Evolutionary conservation across 805 yeast genomes (phyloP).

Genomic region (Ogataea angusta): DNA sequence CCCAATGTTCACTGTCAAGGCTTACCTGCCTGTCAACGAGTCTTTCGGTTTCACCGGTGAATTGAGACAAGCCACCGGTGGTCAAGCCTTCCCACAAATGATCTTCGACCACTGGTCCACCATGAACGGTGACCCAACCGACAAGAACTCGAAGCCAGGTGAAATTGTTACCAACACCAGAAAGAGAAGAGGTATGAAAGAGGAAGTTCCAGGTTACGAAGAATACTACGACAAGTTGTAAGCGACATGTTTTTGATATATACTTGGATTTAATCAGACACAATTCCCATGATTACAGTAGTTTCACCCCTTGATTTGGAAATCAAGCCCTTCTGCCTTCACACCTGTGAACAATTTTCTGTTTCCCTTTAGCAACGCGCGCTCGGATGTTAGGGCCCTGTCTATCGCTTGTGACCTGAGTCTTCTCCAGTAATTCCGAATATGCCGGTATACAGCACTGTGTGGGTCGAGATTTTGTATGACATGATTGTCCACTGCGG

Average conservation of each 20-base stretch:
- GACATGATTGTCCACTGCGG: conserved; percentile 25
- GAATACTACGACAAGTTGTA: conserved; percentile 95
- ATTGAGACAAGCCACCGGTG: conserved; percentile 99
- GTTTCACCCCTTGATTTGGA: conserved; percentile 7
- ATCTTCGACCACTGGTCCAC: conserved; percentile 98
- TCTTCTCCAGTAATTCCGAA: conserved; percentile 20
- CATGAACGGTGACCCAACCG: conserved; percentile 89
- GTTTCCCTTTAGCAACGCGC: conserved; percentile 9
- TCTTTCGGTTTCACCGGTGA: conserved; percentile 99
- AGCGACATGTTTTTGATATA: conserved; percentile 23
- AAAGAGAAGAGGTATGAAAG: conserved; percentile 97
- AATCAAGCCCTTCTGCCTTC: conserved; percentile 12
- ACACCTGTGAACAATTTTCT: conserved; percentile 5
- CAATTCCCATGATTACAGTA: not conserved
- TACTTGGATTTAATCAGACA: conserved; percentile 16
- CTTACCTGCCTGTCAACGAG: conserved; percentile 99
- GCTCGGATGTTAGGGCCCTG: conserved; percentile 10
- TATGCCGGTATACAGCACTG: conserved; percentile 15
- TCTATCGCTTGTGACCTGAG: conserved; percentile 9
- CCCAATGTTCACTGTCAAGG: conserved; percentile 99
- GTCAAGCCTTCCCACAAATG: conserved; percentile 99
- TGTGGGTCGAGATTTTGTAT: conserved; percentile 9
- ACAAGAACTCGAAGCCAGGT: conserved; percentile 71
- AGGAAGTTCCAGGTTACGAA: conserved; percentile 97
- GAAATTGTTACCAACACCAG: conserved; percentile 60